Conservation (phyloP, 2,329 filamentous ascomycete genomes). For the Grosmannia penicillata region DNA sequence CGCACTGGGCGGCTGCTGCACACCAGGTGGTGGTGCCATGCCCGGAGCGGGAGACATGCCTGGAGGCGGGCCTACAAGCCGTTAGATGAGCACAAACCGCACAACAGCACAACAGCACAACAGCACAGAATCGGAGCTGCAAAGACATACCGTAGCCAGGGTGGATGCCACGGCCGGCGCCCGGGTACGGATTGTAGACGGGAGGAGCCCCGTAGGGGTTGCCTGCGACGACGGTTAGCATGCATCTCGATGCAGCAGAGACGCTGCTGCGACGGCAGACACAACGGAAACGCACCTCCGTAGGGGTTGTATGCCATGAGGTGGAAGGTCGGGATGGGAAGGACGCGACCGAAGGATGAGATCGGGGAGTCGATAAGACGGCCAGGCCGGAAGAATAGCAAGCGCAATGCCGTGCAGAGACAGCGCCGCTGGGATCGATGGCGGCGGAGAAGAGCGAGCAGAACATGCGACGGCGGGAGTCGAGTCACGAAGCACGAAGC, state of each 20-base stretch:
- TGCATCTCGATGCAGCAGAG: too few species aligned
- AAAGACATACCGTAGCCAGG: slow-evolving; percentile 58
- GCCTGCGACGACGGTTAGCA: slow-evolving; percentile 2
- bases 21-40: slow-evolving; percentile 62
- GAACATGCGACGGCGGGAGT: background rate
- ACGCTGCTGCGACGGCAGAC: too few species aligned
- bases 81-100: too few species aligned
- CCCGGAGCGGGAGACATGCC: slow-evolving; percentile 71
- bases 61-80: slow-evolving; percentile 50
- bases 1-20: slow-evolving; percentile 54
- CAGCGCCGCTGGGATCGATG: background rate
- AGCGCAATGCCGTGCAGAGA: background rate
- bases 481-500: background rate
- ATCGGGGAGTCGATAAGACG: too few species aligned
- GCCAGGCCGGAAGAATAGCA: too few species aligned
- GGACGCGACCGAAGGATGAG: too few species aligned
- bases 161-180: slow-evolving; percentile 51
- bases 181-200: slow-evolving; percentile 56
- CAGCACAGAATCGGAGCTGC: too few species aligned
- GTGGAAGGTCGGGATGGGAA: too few species aligned
- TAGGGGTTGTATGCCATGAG: slow-evolving; percentile 48
- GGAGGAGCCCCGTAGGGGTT: slow-evolving; percentile 61
- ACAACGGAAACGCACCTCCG: slow-evolving; percentile 25
- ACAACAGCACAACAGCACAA: too few species aligned
- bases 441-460: too few species aligned